phyloP scores from a whole-genome alignment of 768 basidiomycete genomes.

The Filobasidium floriforme region DNA sequence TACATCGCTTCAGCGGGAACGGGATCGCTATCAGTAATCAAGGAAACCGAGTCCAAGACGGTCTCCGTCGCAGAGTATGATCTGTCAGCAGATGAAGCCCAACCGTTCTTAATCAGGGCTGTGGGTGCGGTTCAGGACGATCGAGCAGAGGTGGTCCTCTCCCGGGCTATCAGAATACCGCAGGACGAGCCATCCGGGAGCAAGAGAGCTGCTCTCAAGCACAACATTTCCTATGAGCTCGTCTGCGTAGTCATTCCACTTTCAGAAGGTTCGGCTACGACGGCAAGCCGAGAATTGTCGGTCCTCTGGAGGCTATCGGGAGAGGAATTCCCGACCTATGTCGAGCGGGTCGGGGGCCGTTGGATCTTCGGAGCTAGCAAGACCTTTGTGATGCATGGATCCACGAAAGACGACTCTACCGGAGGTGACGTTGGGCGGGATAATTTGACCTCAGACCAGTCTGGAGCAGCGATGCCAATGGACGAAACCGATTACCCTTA shows the following conservation, averaged over 20 bases:
- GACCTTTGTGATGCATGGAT: neutral
- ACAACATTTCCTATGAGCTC: constrained; percentile 6
- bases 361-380: constrained; percentile 10
- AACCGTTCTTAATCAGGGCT: constrained; percentile 6
- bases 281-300: constrained; percentile 6
- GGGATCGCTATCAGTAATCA: neutral
- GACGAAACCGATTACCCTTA: constrained; percentile 52
- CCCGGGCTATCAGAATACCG: neutral
- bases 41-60: neutral
- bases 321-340: constrained; percentile 33
- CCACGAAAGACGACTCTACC: neutral
- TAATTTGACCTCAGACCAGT: neutral
- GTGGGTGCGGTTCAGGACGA: neutral
- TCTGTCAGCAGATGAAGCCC: neutral
- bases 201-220: neutral
- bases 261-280: neutral
- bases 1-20: constrained; percentile 5
- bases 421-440: neutral
- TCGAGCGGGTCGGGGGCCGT: neutral
- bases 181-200: neutral
- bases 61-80: neutral
- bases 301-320: constrained; percentile 32
- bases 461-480: neutral
- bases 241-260: constrained; percentile 1
- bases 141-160: constrained; percentile 1